Conservation (phyloP, 1,284 basidiomycete genomes). For the Thecaphora thlaspeos region DNA sequence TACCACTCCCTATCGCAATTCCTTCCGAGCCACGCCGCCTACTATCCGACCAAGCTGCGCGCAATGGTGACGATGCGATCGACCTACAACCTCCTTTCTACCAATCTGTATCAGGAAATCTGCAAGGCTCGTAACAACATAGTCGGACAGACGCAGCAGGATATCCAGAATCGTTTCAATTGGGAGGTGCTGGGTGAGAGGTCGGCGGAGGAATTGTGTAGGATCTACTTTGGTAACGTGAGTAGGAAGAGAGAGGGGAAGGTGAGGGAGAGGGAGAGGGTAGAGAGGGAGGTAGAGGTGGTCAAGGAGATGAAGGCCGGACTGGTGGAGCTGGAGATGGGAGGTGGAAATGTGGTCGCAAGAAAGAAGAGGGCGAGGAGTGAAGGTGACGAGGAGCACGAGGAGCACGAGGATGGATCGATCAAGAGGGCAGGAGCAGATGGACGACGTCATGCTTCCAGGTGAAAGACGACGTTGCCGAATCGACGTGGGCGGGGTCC, state of each 20-base stretch:
- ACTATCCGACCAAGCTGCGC: constrained; percentile 1
- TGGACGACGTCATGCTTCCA: too few species aligned
- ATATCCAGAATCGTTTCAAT: constrained; percentile 1
- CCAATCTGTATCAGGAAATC: constrained; percentile 4
- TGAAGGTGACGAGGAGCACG: too few species aligned
- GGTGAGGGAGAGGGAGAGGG: background rate
- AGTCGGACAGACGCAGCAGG: constrained; percentile 4
- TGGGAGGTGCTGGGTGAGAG: background rate
- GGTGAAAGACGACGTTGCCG: too few species aligned
- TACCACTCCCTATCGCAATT: too few species aligned
- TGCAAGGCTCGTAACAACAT: constrained; percentile 2
- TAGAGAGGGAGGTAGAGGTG: background rate
- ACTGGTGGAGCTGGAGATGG: too few species aligned
- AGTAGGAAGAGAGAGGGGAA: constrained; percentile 9
- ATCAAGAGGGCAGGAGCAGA: too few species aligned
- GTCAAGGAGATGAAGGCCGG: background rate
- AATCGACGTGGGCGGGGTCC: too few species aligned
- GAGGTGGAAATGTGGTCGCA: too few species aligned
- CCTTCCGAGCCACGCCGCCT: too few species aligned
- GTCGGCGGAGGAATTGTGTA: constrained; percentile 9
- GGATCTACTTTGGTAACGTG: constrained; percentile 10
- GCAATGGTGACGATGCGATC: constrained; percentile 14
- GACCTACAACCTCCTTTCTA: constrained; percentile 15
- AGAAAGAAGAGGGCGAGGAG: too few species aligned
- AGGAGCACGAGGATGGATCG: too few species aligned